Base-by-base conservation (phyloP, 495 filamentous ascomycete genomes). In the Cercophora newfieldiana region DNA sequence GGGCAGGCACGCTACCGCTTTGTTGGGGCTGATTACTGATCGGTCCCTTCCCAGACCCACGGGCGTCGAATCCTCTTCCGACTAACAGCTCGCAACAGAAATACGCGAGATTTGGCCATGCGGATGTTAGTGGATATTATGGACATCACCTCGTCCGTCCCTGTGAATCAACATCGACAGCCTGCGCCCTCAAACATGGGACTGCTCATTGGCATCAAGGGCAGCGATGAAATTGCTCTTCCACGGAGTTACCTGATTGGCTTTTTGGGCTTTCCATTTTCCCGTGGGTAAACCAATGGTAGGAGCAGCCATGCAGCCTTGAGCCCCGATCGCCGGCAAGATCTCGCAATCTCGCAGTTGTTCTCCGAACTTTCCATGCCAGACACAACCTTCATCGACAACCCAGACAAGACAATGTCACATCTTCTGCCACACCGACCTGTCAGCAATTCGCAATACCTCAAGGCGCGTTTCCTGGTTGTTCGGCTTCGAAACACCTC, bases 11-110 rank as follows among this genome's bases (percentile, higher is more conserved):
- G 30, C 30, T 28, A 22, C 49, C 24, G 59, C 50, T 26, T 37
- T 55, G 61, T n/a, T 37, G 29, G 28, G 16, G 57, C 3, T 47
- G 61, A 63, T 63, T 63, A 63, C 49, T 63, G 61, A 63, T 63
- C 61, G 19, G 16, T 19, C 16, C 21, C 25, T 7, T 19, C 19
- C 19, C 1, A 37, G 49, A 16, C 2, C 5, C n/a, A n/a, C n/a
- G n/a, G n/a, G n/a, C n/a, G n/a, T n/a, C n/a, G n/a, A 6, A 1
- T 2, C 16, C 3, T 56, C 31, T n/a, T 18, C 61, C 61, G 61
- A 63, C 61, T 63, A 54, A 3, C 29, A 37, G 21, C 0, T 14
- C 1, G 21, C 24, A 63, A 55, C 61, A 48, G n/a, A 26, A 0
- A 3, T 7, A 4, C 44, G 10, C 28, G 0, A 10, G 14, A 1